phyloP scores from a whole-genome alignment of 2,329 filamentous ascomycete genomes.

The Colletotrichum caudatum region DNA sequence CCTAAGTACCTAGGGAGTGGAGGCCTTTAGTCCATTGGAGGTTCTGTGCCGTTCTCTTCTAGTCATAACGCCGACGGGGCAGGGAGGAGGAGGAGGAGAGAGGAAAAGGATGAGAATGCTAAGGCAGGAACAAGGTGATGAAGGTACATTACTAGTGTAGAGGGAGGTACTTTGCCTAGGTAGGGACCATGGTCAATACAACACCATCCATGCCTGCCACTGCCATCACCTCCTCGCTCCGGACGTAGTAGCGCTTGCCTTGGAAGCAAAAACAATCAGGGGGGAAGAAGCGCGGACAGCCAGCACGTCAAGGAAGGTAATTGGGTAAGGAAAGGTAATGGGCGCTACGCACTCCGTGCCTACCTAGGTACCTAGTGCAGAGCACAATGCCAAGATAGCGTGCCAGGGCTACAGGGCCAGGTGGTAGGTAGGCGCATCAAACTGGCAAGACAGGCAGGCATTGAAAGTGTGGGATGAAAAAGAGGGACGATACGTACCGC shows the following conservation, averaged over 20 bases:
- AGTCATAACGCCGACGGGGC: constrained; percentile 19
- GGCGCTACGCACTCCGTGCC: background rate
- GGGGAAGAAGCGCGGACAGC: background rate
- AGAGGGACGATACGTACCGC: background rate
- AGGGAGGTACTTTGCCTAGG: constrained; percentile 1
- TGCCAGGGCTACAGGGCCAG: constrained; percentile 6
- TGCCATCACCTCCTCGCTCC: background rate
- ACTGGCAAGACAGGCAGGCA: background rate
- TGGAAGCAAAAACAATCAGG: background rate
- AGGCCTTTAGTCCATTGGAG: constrained; percentile 22
- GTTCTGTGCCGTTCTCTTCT: constrained; percentile 25
- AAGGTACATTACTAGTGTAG: constrained; percentile 5
- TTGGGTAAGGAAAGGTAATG: background rate
- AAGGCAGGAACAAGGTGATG: constrained; percentile 33
- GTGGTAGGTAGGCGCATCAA: background rate
- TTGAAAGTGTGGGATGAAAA: background rate
- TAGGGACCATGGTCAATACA: constrained; percentile 2
- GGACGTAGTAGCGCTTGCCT: background rate
- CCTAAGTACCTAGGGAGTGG: constrained; percentile 26
- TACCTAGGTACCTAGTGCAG: background rate
- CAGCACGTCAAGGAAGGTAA: background rate
- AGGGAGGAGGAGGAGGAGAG: background rate
- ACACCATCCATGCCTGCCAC: background rate
- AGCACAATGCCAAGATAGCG: background rate
- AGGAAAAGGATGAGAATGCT: constrained; percentile 9